These are phyloP conservation scores for Boeremia lycopersici DNA, from an alignment of 2,329 filamentous ascomycete species.

Conservation along the genomic window DNA sequence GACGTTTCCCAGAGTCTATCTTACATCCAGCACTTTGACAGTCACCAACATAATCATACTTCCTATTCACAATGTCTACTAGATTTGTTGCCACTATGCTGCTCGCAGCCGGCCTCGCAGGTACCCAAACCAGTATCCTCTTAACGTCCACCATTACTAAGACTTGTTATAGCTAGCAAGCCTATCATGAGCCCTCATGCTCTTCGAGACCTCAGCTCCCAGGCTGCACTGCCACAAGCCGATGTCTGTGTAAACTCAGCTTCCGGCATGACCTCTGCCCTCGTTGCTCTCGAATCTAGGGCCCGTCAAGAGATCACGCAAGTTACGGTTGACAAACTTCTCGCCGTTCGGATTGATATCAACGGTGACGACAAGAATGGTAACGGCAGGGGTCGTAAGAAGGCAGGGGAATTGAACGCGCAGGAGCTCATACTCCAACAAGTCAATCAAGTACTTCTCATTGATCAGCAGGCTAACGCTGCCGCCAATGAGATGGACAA, in stretches of 20 bases:
- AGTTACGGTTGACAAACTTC: not conserved
- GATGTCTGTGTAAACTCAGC: not conserved
- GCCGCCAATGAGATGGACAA: constrained; percentile 4
- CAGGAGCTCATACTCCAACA: constrained; percentile 3
- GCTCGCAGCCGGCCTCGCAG: constrained; percentile 14
- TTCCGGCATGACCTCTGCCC: not conserved
- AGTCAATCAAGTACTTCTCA: constrained; percentile 3
- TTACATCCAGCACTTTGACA: not conserved
- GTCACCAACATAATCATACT: not conserved
- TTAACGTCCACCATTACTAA: not conserved
- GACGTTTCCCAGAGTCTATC: not conserved
- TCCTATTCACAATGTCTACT: constrained; percentile 1
- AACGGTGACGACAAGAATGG: not conserved
- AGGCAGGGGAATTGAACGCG: not conserved
- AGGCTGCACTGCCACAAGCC: not conserved
- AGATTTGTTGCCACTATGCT: constrained; percentile 1
- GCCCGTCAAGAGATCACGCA: not conserved
- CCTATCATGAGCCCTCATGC: not conserved
- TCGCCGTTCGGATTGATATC: not conserved
- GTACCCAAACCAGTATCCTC: not conserved
- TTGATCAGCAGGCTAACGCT: constrained; percentile 4
- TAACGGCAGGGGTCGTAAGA: not conserved
- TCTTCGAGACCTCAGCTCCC: not conserved
- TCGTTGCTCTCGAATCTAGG: not conserved
- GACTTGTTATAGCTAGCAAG: not conserved